A percentile compares a stretch with the other conserved stretches of the same genome.
Evolutionary conservation across 2,329 filamentous ascomycete genomes (phyloP).

Genomic region (Aureobasidium uvarum): DNA sequence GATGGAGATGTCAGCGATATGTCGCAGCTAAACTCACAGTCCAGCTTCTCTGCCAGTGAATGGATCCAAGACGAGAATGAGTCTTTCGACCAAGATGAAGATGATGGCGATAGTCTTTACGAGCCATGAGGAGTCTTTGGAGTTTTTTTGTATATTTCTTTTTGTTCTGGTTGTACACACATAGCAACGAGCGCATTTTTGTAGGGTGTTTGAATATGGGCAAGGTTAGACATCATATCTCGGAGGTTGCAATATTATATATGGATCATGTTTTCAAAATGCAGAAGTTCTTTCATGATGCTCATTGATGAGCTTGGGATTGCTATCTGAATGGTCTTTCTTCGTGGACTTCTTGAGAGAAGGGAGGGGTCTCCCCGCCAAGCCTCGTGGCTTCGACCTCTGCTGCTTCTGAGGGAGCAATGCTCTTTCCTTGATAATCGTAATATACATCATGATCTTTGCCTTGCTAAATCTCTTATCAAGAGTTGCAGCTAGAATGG

Average conservation of each 20-base stretch:
- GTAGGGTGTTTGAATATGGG: neutral
- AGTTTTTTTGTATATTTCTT: conserved; percentile 12
- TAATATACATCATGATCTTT: neutral
- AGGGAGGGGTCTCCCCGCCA: neutral
- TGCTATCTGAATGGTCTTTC: neutral
- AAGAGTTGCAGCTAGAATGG: neutral
- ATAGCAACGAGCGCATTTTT: conserved; percentile 4
- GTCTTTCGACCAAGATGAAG: conserved; percentile 1
- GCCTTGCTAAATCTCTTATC: neutral
- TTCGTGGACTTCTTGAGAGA: neutral
- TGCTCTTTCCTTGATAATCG: neutral
- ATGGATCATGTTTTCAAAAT: neutral
- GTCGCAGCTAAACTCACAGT: neutral
- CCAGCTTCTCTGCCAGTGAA: neutral
- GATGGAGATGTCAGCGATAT: neutral
- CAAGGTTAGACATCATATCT: neutral
- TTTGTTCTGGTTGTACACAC: neutral
- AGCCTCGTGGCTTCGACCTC: neutral
- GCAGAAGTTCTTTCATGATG: neutral
- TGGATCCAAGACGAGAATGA: conserved; percentile 11
- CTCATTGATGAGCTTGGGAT: neutral
- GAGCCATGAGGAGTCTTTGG: conserved; percentile 11
- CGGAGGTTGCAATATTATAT: neutral
- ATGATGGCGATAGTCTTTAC: conserved; percentile 12
- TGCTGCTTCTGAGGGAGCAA: neutral